Evolutionary conservation across 352 stramenopile species (phyloP).

Genomic region (Aphanomyces euteiches): DNA sequence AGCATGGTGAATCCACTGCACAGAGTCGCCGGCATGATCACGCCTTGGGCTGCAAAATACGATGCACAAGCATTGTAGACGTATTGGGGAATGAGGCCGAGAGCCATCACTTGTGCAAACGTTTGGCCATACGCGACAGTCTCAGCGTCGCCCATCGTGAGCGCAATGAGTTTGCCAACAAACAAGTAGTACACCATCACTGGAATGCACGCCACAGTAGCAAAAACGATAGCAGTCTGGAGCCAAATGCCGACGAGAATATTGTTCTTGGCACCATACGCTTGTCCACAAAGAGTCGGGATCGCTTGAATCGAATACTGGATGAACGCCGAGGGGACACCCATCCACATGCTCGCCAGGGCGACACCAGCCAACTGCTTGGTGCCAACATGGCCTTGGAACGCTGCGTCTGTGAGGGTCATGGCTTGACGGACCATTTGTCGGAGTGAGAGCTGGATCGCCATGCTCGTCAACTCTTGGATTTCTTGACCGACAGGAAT

Average conservation of each 20-base stretch:
- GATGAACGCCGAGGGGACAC: conserved; percentile 47
- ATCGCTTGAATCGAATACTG: conserved; percentile 51
- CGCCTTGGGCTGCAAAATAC: conserved; percentile 43
- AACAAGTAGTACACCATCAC: conserved; percentile 50
- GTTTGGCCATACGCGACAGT: conserved; percentile 39
- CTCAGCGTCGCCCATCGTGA: conserved; percentile 45
- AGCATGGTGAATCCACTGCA: conserved; percentile 43
- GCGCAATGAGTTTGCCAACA: conserved; percentile 42
- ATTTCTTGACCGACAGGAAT: conserved; percentile 35
- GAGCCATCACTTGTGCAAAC: conserved; percentile 42
- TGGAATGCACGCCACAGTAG: conserved; percentile 37
- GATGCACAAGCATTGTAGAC: conserved; percentile 42
- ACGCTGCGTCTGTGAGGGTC: conserved; percentile 46
- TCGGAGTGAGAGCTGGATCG: conserved; percentile 43
- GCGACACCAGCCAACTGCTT: conserved; percentile 46
- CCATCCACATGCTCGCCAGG: conserved; percentile 48
- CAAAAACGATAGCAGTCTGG: conserved; percentile 43
- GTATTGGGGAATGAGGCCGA: conserved; percentile 44
- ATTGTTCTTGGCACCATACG: conserved; percentile 51
- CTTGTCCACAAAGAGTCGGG: conserved; percentile 51
- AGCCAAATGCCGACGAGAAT: conserved; percentile 53
- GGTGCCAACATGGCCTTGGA: conserved; percentile 46
- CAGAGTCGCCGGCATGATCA: conserved; percentile 49
- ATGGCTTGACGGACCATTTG: conserved; percentile 48
- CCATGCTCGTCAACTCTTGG: conserved; percentile 43